These are phyloP conservation scores for Tieghemostelium lacteum DNA, from an alignment of 78 protist genomes.

Conservation along the genomic window DNA sequence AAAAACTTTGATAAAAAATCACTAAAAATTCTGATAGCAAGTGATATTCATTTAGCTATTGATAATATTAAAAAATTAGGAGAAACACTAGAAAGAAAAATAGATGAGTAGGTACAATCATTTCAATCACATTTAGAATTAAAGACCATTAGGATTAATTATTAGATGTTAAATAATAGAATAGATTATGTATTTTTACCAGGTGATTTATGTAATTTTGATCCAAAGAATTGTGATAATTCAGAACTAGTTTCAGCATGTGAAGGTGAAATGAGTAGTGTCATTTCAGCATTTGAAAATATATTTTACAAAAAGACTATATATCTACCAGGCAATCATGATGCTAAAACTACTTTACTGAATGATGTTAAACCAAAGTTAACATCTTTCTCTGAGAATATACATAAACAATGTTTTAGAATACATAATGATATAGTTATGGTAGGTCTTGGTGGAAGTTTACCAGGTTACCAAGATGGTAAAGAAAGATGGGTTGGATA, in stretches of 20 bases:
- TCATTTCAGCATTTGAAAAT: background rate
- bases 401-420: constrained; percentile 19
- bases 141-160: too few species aligned
- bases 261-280: constrained; percentile 50
- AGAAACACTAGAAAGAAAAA: background rate
- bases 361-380: background rate
- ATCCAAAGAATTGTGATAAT: constrained; percentile 17
- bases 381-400: background rate
- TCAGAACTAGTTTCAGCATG: constrained; percentile 1
- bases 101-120: background rate
- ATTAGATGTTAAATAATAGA: background rate
- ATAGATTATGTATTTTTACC: constrained; percentile 33
- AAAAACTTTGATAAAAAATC: background rate
- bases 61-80: background rate
- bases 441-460: constrained; percentile 58
- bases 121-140: too few species aligned
- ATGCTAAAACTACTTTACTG: constrained; percentile 38
- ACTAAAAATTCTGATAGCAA: constrained; percentile 5
- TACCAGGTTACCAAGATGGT: constrained; percentile 31
- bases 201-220: constrained; percentile 63
- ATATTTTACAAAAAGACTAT: constrained; percentile 6
- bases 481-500: constrained; percentile 50
- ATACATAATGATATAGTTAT: constrained; percentile 26
- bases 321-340: constrained; percentile 70
- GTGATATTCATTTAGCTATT: constrained; percentile 43